Base-by-base conservation (phyloP, 208 protist genomes). In the Acanthamoeba sp. region DNA sequence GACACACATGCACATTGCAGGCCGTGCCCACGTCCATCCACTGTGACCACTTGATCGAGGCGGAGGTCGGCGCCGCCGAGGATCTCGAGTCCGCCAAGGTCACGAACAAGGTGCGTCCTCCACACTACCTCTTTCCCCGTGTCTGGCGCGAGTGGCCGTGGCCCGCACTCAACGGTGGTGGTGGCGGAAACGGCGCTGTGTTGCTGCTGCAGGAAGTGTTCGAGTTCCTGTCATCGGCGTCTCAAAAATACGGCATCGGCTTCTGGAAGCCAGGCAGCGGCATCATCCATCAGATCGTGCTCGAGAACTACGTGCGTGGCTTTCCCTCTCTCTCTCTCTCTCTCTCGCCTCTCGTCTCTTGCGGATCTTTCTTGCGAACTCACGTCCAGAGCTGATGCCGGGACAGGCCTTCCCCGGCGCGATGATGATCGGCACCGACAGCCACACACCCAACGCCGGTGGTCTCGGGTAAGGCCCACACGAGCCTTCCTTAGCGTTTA, bases 11-110 rank as follows among this genome's bases (percentile, higher is more conserved):
- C 42, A 48, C 42, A 48, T 48, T 48, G 42, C 59, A 66, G 22
- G 96, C 96, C 22, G 97, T 98, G 6, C 98, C 98, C 78, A 95
- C 97, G n/a, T 98, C 98, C 16, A 97, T 98, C 91, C 98, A 98
- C 91, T 98, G 98, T 91, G 98, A 98, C 84, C 98, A 98, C 93
- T 93, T 98, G 82, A 98, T 98, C 93, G 95, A 98, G 94, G 98
- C 97, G 24, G 24, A 96, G 69, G n/a, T 55, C 57, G 97, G 97
- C 66, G 94, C 89, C 52, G 27, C 38, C 6, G 40, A 59, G n/a
- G 97, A 98, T 96, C 94, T 98, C 20, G 12, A 16, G 22, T n/a
- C 24, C 62, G 97, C 96, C 45, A 93, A 94, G 42, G 82, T 84
- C 32, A 95, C 91, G 7, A 96, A 96, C 57, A 95, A 95, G 59